Conservation (phyloP, 345 rosid species). For the Syzygium aqueum region DNA sequence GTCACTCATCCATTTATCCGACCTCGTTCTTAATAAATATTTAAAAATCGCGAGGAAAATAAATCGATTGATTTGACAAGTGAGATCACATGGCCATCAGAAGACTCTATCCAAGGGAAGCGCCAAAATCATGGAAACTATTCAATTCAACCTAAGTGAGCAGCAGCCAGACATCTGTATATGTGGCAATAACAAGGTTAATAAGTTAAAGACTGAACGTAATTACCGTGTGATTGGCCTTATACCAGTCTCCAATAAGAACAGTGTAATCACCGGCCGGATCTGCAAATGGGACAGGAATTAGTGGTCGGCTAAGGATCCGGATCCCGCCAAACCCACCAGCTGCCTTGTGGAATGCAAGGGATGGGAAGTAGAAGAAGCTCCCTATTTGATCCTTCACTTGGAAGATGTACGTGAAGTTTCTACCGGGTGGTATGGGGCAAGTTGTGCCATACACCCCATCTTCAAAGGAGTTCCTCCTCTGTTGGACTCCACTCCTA, state of each 20-base stretch:
- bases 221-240: conserved; percentile 62
- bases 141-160: neutral
- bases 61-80: neutral
- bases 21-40: neutral
- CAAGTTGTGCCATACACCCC: conserved; percentile 42
- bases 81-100: neutral
- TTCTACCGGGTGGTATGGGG: conserved; percentile 41
- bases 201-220: neutral
- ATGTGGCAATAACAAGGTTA: neutral
- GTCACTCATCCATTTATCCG: neutral
- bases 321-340: conserved; percentile 70
- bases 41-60: neutral
- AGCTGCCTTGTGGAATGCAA: conserved; percentile 72
- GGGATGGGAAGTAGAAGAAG: conserved; percentile 69
- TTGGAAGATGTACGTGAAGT: conserved; percentile 48
- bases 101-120: neutral
- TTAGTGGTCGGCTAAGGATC: conserved; percentile 57
- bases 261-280: conserved; percentile 71
- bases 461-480: conserved; percentile 36
- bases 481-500: conserved; percentile 42
- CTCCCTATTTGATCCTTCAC: conserved; percentile 75
- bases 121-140: neutral
- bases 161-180: neutral
- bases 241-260: conserved; percentile 78
- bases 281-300: conserved; percentile 61